phyloP scores from a whole-genome alignment of 192 early-diverging fungal species.

The Coemansia sp. region DNA sequence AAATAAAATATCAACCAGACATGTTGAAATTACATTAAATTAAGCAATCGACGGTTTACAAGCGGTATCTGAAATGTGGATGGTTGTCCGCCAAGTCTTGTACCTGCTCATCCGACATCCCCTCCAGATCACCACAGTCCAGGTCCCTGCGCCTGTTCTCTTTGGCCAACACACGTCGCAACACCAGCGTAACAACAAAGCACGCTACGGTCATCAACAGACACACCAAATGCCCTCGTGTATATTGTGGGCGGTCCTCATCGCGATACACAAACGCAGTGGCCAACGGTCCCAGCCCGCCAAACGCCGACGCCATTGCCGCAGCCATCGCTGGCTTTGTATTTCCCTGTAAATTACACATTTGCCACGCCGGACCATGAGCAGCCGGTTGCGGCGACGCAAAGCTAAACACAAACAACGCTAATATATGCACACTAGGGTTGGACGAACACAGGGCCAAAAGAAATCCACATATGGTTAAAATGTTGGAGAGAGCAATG shows the following conservation, averaged over 20 bases:
- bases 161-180: slow-evolving; percentile 12
- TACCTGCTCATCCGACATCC: slow-evolving; percentile 22
- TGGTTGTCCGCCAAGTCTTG: slow-evolving; percentile 47
- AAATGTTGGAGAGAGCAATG: slow-evolving; percentile 23
- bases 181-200: slow-evolving; percentile 14
- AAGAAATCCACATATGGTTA: slow-evolving; percentile 33
- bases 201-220: slow-evolving; percentile 30
- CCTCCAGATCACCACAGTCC: slow-evolving; percentile 9
- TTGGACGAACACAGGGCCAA: slow-evolving; percentile 24
- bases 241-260: slow-evolving; percentile 28
- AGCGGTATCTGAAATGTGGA: slow-evolving; percentile 45
- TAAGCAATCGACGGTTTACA: slow-evolving; percentile 9
- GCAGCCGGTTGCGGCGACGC: slow-evolving; percentile 51
- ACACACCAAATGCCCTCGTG: slow-evolving; percentile 44
- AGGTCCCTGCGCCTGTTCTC: slow-evolving; percentile 41
- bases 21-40: background rate
- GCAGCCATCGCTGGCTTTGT: slow-evolving; percentile 54
- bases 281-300: slow-evolving; percentile 42
- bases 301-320: slow-evolving; percentile 36
- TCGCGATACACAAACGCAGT: slow-evolving; percentile 54
- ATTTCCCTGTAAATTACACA: slow-evolving; percentile 46
- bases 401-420: slow-evolving; percentile 50
- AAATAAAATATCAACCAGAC: background rate
- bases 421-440: slow-evolving; percentile 15
- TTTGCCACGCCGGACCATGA: slow-evolving; percentile 46